Evolutionary conservation across 495 filamentous ascomycete genomes (phyloP).

Genomic region (Penicillium simplicissimum): DNA sequence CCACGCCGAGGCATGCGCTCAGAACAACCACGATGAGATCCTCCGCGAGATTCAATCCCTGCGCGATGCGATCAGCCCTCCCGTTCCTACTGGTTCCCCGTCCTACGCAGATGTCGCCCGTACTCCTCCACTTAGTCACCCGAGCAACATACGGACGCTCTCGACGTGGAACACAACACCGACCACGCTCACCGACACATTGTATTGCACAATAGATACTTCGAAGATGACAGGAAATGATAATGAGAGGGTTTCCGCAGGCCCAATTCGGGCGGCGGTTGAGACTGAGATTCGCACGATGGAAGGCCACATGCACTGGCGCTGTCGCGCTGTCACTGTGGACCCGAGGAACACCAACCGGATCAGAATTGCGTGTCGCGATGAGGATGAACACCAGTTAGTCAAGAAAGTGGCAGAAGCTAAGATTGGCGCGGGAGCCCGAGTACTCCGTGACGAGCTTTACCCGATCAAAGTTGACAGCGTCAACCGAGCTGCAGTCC

Average conservation of each 20-base stretch:
- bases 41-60: constrained; percentile 26
- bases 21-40: constrained; percentile 19
- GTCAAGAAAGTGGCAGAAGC: constrained; percentile 30
- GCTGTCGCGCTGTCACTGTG: constrained; percentile 30
- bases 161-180: constrained; percentile 11
- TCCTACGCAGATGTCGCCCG: constrained; percentile 23
- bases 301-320: constrained; percentile 27
- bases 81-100: constrained; percentile 1
- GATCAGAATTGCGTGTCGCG: constrained; percentile 24
- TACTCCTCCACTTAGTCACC: constrained; percentile 23
- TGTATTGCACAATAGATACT: constrained; percentile 29
- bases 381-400: constrained; percentile 12
- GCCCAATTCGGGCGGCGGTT: constrained; percentile 26
- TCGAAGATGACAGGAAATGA: constrained; percentile 29
- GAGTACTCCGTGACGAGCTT: constrained; percentile 22
- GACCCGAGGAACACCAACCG: constrained; percentile 24
- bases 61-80: constrained; percentile 17
- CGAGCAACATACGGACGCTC: constrained; percentile 22
- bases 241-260: constrained; percentile 22
- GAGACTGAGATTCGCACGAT: constrained; percentile 29
- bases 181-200: constrained; percentile 23
- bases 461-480: constrained; percentile 38
- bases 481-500: constrained; percentile 29
- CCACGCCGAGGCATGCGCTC: constrained; percentile 13
- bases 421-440: constrained; percentile 21